These are phyloP conservation scores for Xylaria digitata DNA, from an alignment of 2,329 filamentous ascomycete species.

Conservation along the genomic window DNA sequence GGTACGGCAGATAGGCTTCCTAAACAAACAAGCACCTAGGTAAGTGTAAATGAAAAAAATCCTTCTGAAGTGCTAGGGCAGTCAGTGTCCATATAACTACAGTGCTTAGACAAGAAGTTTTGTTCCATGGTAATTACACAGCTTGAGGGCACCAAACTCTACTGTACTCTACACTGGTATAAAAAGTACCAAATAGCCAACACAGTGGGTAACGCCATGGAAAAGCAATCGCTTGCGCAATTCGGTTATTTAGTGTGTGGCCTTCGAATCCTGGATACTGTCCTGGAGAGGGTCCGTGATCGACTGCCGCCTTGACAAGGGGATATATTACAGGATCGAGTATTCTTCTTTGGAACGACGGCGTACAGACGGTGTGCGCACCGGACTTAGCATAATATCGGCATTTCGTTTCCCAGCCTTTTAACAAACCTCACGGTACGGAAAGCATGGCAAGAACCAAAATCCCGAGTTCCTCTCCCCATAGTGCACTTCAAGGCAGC, in stretches of 20 bases:
- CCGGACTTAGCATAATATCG: conserved; percentile 35
- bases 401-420: conserved; percentile 39
- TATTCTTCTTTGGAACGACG: conserved; percentile 39
- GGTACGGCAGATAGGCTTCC: background rate
- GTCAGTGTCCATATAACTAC: background rate
- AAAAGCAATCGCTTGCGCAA: conserved; percentile 45
- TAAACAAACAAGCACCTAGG: background rate
- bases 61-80: background rate
- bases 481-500: conserved; percentile 14
- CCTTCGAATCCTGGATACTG: conserved; percentile 36
- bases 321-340: conserved; percentile 36
- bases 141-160: background rate
- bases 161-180: background rate
- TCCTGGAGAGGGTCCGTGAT: conserved; percentile 44
- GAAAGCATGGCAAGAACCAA: conserved; percentile 41
- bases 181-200: conserved; percentile 44
- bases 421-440: conserved; percentile 39
- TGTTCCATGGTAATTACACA: background rate
- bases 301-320: conserved; percentile 44
- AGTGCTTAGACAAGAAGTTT: background rate
- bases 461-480: conserved; percentile 33
- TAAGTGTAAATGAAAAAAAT: background rate
- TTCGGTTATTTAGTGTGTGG: conserved; percentile 38
- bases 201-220: conserved; percentile 41
- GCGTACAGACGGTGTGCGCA: conserved; percentile 27